These are phyloP conservation scores for Oryza longistaminata DNA, from an alignment of 176 grass and related monocot genomes.

Conservation along the genomic window DNA sequence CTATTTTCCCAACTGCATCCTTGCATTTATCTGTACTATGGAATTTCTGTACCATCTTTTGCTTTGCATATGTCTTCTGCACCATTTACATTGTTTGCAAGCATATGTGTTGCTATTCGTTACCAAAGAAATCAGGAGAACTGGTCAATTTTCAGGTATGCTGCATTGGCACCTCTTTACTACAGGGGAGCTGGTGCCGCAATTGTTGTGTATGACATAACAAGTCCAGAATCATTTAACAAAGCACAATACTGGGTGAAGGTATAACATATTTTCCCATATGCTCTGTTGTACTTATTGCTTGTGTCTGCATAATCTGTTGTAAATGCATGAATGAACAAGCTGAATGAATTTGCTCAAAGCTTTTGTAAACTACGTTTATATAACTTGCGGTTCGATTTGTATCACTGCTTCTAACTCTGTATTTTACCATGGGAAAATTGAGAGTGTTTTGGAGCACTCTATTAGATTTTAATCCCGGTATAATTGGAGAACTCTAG, in stretches of 20 bases:
- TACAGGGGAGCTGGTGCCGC: constrained; percentile 80
- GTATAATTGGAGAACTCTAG: neutral
- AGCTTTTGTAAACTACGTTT: neutral
- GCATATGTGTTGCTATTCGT: neutral
- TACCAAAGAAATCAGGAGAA: constrained; percentile 22
- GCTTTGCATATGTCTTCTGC: neutral
- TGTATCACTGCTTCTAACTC: neutral
- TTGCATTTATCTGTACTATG: neutral
- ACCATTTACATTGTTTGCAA: neutral
- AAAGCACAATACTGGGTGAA: constrained; percentile 96
- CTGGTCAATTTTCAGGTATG: constrained; percentile 58
- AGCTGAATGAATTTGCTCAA: constrained; percentile 4
- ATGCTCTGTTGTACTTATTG: neutral
- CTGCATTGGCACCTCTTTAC: constrained; percentile 83
- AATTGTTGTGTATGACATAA: constrained; percentile 88
- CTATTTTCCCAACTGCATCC: neutral
- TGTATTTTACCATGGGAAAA: constrained; percentile 1
- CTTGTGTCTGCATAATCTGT: neutral
- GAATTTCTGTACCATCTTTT: neutral
- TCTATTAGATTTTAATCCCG: neutral
- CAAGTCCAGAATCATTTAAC: constrained; percentile 80
- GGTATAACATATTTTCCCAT: constrained; percentile 35
- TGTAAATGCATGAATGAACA: neutral
- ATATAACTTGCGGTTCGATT: neutral
- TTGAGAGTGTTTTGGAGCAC: neutral